Conservation (phyloP, 83 land plant species). For the Larix sibirica region DNA sequence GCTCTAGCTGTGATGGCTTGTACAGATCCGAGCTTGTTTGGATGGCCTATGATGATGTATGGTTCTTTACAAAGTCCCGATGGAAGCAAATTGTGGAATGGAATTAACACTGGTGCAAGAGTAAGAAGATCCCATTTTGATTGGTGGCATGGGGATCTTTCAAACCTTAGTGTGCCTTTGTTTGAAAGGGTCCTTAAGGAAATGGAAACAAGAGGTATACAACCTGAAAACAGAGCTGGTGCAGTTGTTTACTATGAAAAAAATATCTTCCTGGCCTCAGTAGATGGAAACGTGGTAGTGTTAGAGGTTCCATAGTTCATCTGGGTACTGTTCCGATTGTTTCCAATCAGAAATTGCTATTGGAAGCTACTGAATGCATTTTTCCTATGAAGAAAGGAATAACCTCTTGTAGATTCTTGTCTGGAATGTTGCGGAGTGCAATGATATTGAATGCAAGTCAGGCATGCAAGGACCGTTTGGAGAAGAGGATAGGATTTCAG, state of each 20-base stretch:
- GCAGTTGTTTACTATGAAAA: slow-evolving; percentile 61
- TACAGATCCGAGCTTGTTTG: slow-evolving; percentile 73
- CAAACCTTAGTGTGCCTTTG: slow-evolving; percentile 48
- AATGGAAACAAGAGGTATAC: slow-evolving; percentile 59
- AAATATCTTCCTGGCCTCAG: slow-evolving; percentile 72
- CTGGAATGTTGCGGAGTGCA: slow-evolving; percentile 69
- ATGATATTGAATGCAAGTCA: slow-evolving; percentile 49
- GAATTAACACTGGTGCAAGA: slow-evolving; percentile 80
- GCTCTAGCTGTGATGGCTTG: slow-evolving; percentile 72
- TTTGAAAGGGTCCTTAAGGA: slow-evolving; percentile 50
- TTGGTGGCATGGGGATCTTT: slow-evolving; percentile 83
- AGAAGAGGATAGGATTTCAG: slow-evolving; percentile 78
- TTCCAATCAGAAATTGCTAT: slow-evolving; percentile 52
- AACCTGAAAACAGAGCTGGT: slow-evolving; percentile 54
- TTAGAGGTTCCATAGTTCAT: slow-evolving; percentile 32
- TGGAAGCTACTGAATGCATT: slow-evolving; percentile 62
- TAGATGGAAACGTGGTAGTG: slow-evolving; percentile 44
- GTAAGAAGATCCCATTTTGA: slow-evolving; percentile 54
- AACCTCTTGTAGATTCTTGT: slow-evolving; percentile 54
- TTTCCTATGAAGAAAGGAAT: slow-evolving; percentile 78
- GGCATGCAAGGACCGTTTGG: slow-evolving; percentile 59
- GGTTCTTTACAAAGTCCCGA: slow-evolving; percentile 81
- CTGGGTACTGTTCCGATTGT: slow-evolving; percentile 29
- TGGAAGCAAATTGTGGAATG: slow-evolving; percentile 87
- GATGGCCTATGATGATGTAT: slow-evolving; percentile 82